These are phyloP conservation scores for Epichloe scottii DNA, from an alignment of 2,329 filamentous ascomycete species.

Conservation along the genomic window DNA sequence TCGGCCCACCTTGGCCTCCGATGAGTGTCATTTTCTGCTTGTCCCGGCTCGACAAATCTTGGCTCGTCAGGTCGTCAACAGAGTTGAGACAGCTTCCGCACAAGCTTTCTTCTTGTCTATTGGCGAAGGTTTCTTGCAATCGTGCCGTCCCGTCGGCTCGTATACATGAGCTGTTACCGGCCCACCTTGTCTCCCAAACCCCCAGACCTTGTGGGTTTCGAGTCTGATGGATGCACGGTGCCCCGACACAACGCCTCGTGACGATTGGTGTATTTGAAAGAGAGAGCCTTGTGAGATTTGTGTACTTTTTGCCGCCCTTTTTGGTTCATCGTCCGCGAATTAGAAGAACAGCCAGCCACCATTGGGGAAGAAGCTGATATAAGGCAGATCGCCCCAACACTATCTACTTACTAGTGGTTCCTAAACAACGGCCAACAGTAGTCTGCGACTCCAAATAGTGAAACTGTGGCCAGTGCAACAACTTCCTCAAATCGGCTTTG, in stretches of 20 bases:
- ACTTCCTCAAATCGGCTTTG: neutral
- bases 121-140: neutral
- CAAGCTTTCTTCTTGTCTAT: neutral
- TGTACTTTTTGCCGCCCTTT: neutral
- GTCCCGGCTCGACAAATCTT: neutral
- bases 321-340: neutral
- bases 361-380: neutral
- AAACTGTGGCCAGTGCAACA: neutral
- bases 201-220: slow-evolving; percentile 1
- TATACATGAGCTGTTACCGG: neutral
- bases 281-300: neutral
- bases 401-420: neutral
- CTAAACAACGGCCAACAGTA: neutral
- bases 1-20: neutral
- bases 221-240: neutral
- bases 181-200: neutral
- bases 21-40: neutral
- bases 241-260: neutral
- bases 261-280: neutral
- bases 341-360: neutral
- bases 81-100: neutral
- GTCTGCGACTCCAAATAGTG: neutral
- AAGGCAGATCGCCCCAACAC: neutral
- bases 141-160: neutral
- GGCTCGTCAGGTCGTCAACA: neutral